Base-by-base conservation (phyloP, 768 basidiomycete species). In the Kwoniella europaea region DNA sequence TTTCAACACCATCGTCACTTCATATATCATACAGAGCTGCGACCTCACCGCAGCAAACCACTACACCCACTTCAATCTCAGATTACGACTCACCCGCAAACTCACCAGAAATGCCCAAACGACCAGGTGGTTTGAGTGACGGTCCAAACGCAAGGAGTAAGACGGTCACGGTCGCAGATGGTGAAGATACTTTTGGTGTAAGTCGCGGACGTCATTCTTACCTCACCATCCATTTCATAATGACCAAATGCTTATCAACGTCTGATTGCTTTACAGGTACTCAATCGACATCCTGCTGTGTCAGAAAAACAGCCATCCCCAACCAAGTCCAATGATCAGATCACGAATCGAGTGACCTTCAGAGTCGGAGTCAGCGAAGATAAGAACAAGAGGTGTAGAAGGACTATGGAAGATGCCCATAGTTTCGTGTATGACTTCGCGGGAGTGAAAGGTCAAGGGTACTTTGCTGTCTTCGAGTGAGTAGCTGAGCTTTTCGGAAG, bases 401-500 rank as follows among this genome's bases (percentile, higher is more conserved):
- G 96, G 73, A 92, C 91, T 61, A 98, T 98, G 97, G 97, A 98
- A 84, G 97, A 98, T 82, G 89, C 93, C 7, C 94, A 98, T 83
- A 93, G 94, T 24, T 97, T 98, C 79, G 90, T 98, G 69, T 91
- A 95, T 72, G 95, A 98, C 82, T 99, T 92, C 82, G 94, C 90
- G 46, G 89, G 90, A 44, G 87, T 98, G 20, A 89, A 91, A 55
- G 97, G 97, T 0, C 97, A 99, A 82, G 97, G 95, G 9, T 98
- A 97, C 86, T 98, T 96, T 82, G 96, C 96, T 6, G 90, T 99
- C 56, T 99, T 98, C 78, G 97, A 99, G 82, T 83, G 68, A 74
- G 82, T 76, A 2, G n/a, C n/a, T n/a, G n/a, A n/a, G n/a, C n/a
- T n/a, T n/a, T n/a, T n/a, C n/a, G n/a, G n/a, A n/a, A n/a, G n/a